Evolutionary conservation across 805 yeast species (phyloP), one percentile per base, ranked within the genome.

Genomic region (Kuraishia hungarica): DNA sequence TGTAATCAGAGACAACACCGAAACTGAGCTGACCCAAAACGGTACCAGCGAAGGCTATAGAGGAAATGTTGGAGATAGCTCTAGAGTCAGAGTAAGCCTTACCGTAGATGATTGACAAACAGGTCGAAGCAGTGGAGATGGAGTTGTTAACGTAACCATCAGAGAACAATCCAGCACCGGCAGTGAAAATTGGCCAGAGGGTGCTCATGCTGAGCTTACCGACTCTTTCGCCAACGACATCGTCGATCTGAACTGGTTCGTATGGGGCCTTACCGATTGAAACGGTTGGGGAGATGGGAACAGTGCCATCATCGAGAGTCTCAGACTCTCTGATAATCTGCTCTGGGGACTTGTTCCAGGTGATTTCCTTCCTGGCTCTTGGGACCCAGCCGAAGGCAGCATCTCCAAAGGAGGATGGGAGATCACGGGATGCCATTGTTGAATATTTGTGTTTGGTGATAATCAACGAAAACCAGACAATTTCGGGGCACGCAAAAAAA

Each of bases 131-230:
- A 10, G 94, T 79, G 57, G 89, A 80, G 56, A 89, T 87, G 54
- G 94, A 84, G 71, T 89, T 89, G 68, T 91, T 91, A 58, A 89
- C 86, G 67, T 91, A 92, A 54, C 97, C 97, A 71, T 93, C 98
- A 43, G 96, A 86, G 71, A 92, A 91, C 51, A 92, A 76, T 54
- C 97, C 97, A 0, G 97, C 94, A 59, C 97, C 97, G 0, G 96
- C 84, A 13, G 89, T 84, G 59, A 87, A 75, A 52, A 88, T 83
- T 5, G 94, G 84, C 86, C 90, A 80, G 60, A 71, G 51, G 2
- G 24, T 24, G 13, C 19, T 49, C 35, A 49, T 24, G 29, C 35
- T 49, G 35, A 49, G 35, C 10, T 11, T 19, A 17, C 24, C 28
- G 4, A 8, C 29, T 2, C 35, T 23, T 5, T 24, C 39, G 11